Conservation (phyloP, 2,329 filamentous ascomycete species). For the Xylaria sp. region DNA sequence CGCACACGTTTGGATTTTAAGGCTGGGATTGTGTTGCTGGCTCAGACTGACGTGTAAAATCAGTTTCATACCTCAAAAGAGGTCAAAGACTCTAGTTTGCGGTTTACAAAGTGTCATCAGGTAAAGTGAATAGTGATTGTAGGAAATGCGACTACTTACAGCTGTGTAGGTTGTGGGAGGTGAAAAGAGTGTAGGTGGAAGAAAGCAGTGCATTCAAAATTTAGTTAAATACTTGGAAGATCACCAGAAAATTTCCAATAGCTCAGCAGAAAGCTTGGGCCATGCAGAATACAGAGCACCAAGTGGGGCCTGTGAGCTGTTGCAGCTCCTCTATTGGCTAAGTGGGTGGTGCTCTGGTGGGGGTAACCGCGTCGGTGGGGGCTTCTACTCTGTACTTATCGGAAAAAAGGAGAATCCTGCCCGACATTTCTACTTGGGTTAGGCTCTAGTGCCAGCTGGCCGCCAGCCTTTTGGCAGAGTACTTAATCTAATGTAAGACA, state of each 20-base stretch:
- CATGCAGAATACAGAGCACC: background rate
- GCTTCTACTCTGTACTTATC: background rate
- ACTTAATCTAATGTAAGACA: no score
- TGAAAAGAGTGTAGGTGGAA: slow-evolving; percentile 11
- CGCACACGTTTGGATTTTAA: slow-evolving; percentile 4
- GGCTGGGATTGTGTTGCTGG: slow-evolving; percentile 44
- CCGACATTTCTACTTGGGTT: background rate
- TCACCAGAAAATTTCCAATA: slow-evolving; percentile 36
- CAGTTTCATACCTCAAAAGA: slow-evolving; percentile 82
- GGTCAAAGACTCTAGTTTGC: slow-evolving; percentile 94
- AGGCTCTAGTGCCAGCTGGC: slow-evolving; percentile 1
- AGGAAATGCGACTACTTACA: slow-evolving; percentile 33
- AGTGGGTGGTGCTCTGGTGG: background rate
- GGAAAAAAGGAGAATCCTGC: slow-evolving; percentile 29
- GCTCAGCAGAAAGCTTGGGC: slow-evolving; percentile 18
- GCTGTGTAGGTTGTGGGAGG: slow-evolving; percentile 32
- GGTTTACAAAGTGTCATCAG: slow-evolving; percentile 85
- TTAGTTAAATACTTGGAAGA: slow-evolving; percentile 29
- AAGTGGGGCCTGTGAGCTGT: background rate
- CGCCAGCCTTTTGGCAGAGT: background rate
- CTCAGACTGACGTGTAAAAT: slow-evolving; percentile 96
- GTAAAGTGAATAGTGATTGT: slow-evolving; percentile 34
- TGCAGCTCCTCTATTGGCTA: slow-evolving; percentile 22
- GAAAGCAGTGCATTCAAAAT: slow-evolving; percentile 29
- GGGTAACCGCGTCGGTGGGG: slow-evolving; percentile 19